Evolutionary conservation across 2,329 filamentous ascomycete species (phyloP), one percentile per base, ranked within the genome.

Genomic region (Cryphonectria carpinicola): DNA sequence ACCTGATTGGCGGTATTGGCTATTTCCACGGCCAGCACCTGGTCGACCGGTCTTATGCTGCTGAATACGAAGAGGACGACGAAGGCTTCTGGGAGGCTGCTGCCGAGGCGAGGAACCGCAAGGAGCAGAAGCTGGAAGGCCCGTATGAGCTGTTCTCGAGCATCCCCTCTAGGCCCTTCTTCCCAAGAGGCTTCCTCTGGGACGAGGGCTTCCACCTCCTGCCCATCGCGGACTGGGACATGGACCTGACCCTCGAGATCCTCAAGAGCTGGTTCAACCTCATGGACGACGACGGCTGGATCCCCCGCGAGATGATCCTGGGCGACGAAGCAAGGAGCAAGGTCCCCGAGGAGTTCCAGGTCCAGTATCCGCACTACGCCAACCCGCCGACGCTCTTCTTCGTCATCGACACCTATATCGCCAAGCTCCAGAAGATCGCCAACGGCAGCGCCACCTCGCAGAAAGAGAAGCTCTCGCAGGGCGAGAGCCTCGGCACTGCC

Each of bases 281-380:
- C 25, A 97, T 98, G 88, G 96, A 99, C 75, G 92, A 96, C 22
- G 94, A 98, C 79, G 96, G 96, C 68, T 99, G 96, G 96, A 98
- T 99, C 78, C 93, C 91, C 3, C 92, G 96, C 66, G 96, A 99
- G 83, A 95, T 98, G 82, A 98, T 99, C 71, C 88, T 99, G 2
- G 96, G 96, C 1, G 82, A 88, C 2, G 96, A 99, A 82, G 96
- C 96, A 63, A 90, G 95, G 73, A 97, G 92, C 86, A 98, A 98
- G 82, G 96, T 99, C 1, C 96, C 96, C 0, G 81, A 86, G 5
- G 95, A 98, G 81, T 99, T 99, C 80, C 95, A 97, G 77, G 88
- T 94, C 19, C 96, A 98, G 78, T 98, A 98, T 78, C 95, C 96
- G 35, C 95, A 98, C 80, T 98, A 98, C 77, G 96, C 96, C 66